These are phyloP conservation scores for Dictyostelium discoideum DNA, from an alignment of 78 protist species.

Conservation along the genomic window DNA sequence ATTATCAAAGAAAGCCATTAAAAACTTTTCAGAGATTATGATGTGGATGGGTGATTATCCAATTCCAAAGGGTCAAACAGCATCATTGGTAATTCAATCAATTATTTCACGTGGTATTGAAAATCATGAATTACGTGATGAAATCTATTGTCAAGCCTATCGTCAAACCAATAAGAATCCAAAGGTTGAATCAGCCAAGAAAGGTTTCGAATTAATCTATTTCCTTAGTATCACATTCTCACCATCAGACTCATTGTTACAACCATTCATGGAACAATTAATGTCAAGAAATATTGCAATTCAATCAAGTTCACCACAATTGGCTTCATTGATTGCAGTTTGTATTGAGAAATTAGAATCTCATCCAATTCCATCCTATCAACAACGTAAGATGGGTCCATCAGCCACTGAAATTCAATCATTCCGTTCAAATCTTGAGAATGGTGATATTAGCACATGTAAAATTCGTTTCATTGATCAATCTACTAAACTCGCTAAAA, in stretches of 20 bases:
- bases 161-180: conserved; percentile 83
- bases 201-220: conserved; percentile 49
- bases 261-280: conserved; percentile 26
- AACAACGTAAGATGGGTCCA: conserved; percentile 68
- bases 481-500: conserved; percentile 1
- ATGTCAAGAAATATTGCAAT: conserved; percentile 44
- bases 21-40: conserved; percentile 50
- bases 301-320: neutral
- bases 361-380: conserved; percentile 8
- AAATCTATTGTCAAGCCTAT: conserved; percentile 74
- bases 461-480: conserved; percentile 56
- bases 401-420: conserved; percentile 32
- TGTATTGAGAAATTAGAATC: conserved; percentile 24
- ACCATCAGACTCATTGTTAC: conserved; percentile 31
- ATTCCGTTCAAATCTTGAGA: conserved; percentile 1
- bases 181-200: conserved; percentile 13
- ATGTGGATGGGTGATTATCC: conserved; percentile 77
- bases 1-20: conserved; percentile 36
- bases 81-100: conserved; percentile 4
- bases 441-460: neutral
- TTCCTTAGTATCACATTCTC: conserved; percentile 29
- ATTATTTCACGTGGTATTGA: conserved; percentile 31
- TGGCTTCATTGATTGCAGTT: neutral
- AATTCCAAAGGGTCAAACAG: conserved; percentile 20
- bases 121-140: conserved; percentile 72